These are phyloP conservation scores for Fusarium heterosporum DNA, from an alignment of 2,329 filamentous ascomycete genomes.

Conservation along the genomic window DNA sequence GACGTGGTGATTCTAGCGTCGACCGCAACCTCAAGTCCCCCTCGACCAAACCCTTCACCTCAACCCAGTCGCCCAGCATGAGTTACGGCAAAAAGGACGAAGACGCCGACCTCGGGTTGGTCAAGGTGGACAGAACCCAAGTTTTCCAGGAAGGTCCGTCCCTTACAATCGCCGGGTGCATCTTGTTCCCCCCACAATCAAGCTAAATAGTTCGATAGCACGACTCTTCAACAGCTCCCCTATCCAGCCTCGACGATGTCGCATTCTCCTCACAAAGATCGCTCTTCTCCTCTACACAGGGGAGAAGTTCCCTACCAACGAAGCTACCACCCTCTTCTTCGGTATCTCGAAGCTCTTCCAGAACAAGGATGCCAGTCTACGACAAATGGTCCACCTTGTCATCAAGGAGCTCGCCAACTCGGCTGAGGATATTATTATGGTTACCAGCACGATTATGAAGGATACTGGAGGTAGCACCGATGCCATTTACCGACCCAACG, in stretches of 20 bases:
- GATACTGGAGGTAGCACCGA: constrained; percentile 96
- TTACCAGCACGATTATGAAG: constrained; percentile 99
- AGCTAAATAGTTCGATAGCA: constrained; percentile 68
- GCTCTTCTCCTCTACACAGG: constrained; percentile 95
- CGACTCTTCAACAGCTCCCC: constrained; percentile 98
- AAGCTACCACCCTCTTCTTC: constrained; percentile 98
- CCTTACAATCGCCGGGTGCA: constrained; percentile 47
- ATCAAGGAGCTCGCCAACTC: constrained; percentile 97
- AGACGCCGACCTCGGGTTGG: constrained; percentile 91
- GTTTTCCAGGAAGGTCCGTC: constrained; percentile 96
- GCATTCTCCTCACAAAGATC: constrained; percentile 97
- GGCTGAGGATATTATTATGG: constrained; percentile 99
- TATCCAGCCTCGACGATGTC: constrained; percentile 96
- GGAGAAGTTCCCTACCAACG: constrained; percentile 95
- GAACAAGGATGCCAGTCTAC: constrained; percentile 97
- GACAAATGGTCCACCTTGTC: constrained; percentile 98
- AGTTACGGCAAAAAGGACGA: constrained; percentile 99
- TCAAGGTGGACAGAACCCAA: constrained; percentile 97
- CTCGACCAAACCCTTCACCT: constrained; percentile 47
- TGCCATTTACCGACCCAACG: constrained; percentile 93
- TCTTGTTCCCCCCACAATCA: constrained; percentile 46
- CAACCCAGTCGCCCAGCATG: constrained; percentile 71
- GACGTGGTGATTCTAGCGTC: constrained; percentile 55
- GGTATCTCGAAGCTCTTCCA: constrained; percentile 99
- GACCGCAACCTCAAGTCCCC: constrained; percentile 52